Evolutionary conservation across 345 rosid genomes (phyloP).

Genomic region (Lenwebbia sp.): DNA sequence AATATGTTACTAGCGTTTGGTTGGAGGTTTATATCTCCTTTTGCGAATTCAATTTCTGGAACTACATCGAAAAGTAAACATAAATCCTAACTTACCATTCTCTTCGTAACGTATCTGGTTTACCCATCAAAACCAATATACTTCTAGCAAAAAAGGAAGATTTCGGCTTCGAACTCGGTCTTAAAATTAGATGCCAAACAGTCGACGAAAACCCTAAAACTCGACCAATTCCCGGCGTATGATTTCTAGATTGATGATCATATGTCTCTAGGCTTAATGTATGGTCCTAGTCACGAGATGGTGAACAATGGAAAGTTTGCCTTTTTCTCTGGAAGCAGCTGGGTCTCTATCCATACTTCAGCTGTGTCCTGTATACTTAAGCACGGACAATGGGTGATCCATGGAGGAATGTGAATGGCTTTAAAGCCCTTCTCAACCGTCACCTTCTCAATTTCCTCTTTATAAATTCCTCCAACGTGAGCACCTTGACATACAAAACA

Average conservation of each 20-base stretch:
- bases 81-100: neutral
- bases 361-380: neutral
- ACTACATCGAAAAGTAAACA: neutral
- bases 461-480: neutral
- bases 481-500: neutral
- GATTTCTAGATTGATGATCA: neutral
- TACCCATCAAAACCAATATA: neutral
- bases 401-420: neutral
- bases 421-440: slow-evolving; percentile 3
- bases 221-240: neutral
- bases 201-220: neutral
- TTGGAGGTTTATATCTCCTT: neutral
- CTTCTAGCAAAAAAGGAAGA: too few species aligned
- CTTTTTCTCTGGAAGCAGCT: neutral
- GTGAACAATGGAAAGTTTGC: neutral
- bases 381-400: neutral
- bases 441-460: neutral
- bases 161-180: too few species aligned
- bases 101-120: neutral
- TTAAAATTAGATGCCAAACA: neutral
- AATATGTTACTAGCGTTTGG: neutral
- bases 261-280: neutral
- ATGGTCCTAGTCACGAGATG: neutral
- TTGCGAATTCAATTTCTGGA: neutral
- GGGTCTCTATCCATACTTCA: neutral